These are phyloP conservation scores for Globisporangium cylindrosporum DNA, from an alignment of 352 stramenopile species.

Conservation along the genomic window DNA sequence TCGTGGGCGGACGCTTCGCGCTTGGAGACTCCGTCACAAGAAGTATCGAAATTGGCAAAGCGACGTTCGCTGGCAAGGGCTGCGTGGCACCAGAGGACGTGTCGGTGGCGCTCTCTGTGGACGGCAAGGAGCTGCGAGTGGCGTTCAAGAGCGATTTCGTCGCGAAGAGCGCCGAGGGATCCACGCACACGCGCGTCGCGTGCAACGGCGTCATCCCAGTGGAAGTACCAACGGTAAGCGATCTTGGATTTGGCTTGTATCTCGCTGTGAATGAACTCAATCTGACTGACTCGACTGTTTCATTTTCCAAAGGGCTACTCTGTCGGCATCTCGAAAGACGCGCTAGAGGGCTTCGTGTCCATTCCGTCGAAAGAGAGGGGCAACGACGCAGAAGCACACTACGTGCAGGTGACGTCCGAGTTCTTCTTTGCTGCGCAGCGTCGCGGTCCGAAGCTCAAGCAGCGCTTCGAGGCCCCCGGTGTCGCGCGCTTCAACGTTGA, in stretches of 20 bases:
- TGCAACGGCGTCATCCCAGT: conserved; percentile 16
- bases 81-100: conserved; percentile 1
- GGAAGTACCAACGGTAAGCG: neutral
- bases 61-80: conserved; percentile 13
- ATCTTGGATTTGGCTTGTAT: neutral
- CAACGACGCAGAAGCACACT: neutral
- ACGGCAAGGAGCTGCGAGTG: conserved; percentile 6
- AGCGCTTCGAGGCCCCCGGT: conserved; percentile 17
- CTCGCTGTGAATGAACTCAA: neutral
- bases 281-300: neutral
- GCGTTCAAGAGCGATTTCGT: conserved; percentile 9
- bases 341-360: conserved; percentile 20
- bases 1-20: neutral
- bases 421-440: conserved; percentile 24
- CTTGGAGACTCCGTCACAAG: neutral
- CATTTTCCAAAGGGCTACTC: conserved; percentile 6
- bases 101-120: conserved; percentile 2
- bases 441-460: conserved; percentile 11
- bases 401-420: conserved; percentile 20
- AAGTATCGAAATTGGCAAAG: neutral
- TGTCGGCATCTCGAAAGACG: conserved; percentile 26
- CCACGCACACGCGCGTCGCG: conserved; percentile 4
- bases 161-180: neutral
- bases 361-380: conserved; percentile 2
- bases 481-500: conserved; percentile 19